Percentiles rank a stretch among this genome's conserved stretches.
Conservation (phyloP, 768 basidiomycete genomes). For the Tulasnella sp. region DNA sequence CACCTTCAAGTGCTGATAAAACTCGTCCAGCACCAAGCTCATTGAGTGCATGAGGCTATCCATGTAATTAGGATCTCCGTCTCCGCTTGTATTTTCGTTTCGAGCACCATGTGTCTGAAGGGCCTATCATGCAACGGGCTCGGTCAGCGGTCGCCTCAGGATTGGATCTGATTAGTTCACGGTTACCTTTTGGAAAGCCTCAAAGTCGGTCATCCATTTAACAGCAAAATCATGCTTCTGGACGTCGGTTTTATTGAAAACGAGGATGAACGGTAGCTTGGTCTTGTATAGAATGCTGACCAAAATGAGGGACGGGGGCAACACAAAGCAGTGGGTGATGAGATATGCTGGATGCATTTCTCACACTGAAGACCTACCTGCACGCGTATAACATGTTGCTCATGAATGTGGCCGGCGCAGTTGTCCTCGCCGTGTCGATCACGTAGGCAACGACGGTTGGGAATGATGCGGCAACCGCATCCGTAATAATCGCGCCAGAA, state of each 20-base stretch:
- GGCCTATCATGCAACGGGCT: neutral
- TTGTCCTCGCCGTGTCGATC: constrained; percentile 93
- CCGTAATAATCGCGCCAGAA: constrained; percentile 97
- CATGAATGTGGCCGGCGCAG: constrained; percentile 97
- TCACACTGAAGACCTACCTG: constrained; percentile 51
- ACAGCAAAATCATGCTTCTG: constrained; percentile 84
- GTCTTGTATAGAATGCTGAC: constrained; percentile 94
- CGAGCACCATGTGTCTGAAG: constrained; percentile 64
- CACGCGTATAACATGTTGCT: constrained; percentile 99
- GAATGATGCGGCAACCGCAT: constrained; percentile 87
- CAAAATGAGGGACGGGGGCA: neutral
- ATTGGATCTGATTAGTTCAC: neutral
- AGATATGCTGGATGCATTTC: neutral
- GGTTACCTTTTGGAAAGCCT: constrained; percentile 82
- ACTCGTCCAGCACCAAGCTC: constrained; percentile 96
- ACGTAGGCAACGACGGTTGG: constrained; percentile 96
- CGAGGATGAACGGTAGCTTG: constrained; percentile 91
- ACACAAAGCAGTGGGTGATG: neutral
- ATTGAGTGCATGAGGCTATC: constrained; percentile 98
- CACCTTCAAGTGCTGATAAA: constrained; percentile 93
- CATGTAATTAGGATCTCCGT: constrained; percentile 96
- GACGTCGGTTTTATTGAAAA: constrained; percentile 98
- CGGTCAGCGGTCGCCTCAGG: neutral
- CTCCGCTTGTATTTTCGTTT: constrained; percentile 43
- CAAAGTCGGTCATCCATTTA: constrained; percentile 99